Percentiles rank a stretch among this genome's conserved stretches.
Conservation (phyloP, 306 rosid species). For the Citrullus mucosospermus region DNA sequence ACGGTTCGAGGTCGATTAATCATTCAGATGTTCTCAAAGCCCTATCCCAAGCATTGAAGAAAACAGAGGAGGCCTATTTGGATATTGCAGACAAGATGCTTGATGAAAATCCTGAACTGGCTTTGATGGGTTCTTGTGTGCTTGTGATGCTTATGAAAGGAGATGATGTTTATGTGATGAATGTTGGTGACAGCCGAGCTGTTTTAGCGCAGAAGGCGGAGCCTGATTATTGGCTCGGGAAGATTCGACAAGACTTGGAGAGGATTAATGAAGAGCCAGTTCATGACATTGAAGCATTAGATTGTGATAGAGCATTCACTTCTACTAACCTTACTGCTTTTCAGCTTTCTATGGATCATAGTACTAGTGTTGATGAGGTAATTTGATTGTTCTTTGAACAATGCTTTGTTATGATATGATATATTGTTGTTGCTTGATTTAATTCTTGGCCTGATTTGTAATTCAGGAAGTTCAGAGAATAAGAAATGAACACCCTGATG, state of each 20-base stretch:
- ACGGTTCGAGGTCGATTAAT: slow-evolving; percentile 19
- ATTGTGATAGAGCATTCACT: slow-evolving; percentile 31
- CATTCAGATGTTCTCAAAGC: slow-evolving; percentile 81
- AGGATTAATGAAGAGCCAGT: slow-evolving; percentile 85
- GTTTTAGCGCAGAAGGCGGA: slow-evolving; percentile 84
- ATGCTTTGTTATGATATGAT: background rate
- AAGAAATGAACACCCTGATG: slow-evolving; percentile 68
- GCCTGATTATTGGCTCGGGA: slow-evolving; percentile 91
- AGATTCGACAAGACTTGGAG: slow-evolving; percentile 77
- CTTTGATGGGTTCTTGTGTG: slow-evolving; percentile 97
- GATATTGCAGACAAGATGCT: slow-evolving; percentile 78
- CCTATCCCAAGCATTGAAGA: slow-evolving; percentile 60
- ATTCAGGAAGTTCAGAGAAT: slow-evolving; percentile 82
- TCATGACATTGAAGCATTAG: slow-evolving; percentile 76
- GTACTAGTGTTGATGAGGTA: slow-evolving; percentile 73
- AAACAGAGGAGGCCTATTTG: slow-evolving; percentile 80
- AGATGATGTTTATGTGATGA: slow-evolving; percentile 89
- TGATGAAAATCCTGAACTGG: slow-evolving; percentile 76
- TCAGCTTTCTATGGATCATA: slow-evolving; percentile 87
- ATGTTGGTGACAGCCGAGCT: slow-evolving; percentile 88
- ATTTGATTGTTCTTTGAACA: background rate
- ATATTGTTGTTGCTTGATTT: background rate
- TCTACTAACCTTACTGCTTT: slow-evolving; percentile 47
- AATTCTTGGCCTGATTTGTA: background rate
- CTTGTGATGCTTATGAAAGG: slow-evolving; percentile 98